Conservation (phyloP, 257 asterid species). For the Perilla frutescens region DNA sequence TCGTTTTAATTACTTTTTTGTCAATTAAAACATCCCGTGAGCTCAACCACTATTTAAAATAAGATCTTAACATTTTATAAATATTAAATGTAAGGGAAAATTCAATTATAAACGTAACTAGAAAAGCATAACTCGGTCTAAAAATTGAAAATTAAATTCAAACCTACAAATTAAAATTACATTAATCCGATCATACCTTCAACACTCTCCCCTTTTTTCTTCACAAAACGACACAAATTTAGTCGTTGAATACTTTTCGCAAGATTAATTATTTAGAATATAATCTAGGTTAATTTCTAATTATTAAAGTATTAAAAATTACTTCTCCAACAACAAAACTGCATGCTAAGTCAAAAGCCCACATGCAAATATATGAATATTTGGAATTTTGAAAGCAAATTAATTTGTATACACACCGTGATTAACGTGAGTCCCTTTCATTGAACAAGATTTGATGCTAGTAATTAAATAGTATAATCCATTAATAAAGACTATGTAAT, state of each 20-base stretch:
- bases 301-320: neutral
- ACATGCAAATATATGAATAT: conserved; percentile 33
- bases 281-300: too few species aligned
- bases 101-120: too few species aligned
- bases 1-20: too few species aligned
- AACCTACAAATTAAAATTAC: neutral
- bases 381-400: conserved; percentile 1
- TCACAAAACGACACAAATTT: neutral
- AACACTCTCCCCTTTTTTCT: neutral
- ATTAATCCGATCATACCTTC: neutral
- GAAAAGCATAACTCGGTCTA: neutral
- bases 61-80: too few species aligned
- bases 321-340: conserved; percentile 14
- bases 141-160: conserved; percentile 25
- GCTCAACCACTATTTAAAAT: too few species aligned
- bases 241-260: conserved; percentile 29
- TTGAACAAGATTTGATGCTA: conserved; percentile 3
- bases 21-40: too few species aligned
- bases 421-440: conserved; percentile 70
- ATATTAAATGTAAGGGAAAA: too few species aligned
- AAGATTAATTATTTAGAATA: neutral
- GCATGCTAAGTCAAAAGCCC: conserved; percentile 39
- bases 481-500: conserved; percentile 25
- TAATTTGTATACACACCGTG: conserved; percentile 53
- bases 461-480: neutral